Percentiles rank a stretch among this genome's conserved stretches.
Conservation (phyloP, 768 basidiomycete genomes). For the Agrocybe pediades region DNA sequence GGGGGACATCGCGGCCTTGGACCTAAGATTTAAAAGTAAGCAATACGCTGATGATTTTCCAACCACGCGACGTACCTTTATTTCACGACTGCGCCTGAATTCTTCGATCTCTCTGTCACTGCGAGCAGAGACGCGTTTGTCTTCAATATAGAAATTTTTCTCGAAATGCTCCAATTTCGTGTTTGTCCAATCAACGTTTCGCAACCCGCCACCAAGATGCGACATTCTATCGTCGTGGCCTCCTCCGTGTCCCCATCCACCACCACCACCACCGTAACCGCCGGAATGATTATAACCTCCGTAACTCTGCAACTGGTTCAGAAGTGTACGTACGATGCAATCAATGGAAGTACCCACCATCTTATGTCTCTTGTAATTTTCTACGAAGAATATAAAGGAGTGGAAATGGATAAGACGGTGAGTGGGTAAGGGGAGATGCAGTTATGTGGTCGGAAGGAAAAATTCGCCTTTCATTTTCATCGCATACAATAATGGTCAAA, state of each 20-base stretch:
- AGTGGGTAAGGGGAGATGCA: slow-evolving; percentile 4
- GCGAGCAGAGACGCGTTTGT: slow-evolving; percentile 76
- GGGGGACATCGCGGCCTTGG: slow-evolving; percentile 85
- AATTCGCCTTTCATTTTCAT: slow-evolving; percentile 6
- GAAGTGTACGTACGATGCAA: background rate
- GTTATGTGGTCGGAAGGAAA: background rate
- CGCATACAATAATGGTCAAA: slow-evolving; percentile 12
- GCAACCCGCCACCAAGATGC: slow-evolving; percentile 79
- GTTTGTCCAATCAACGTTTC: slow-evolving; percentile 81
- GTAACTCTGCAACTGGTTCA: slow-evolving; percentile 37
- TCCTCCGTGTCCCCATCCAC: slow-evolving; percentile 57
- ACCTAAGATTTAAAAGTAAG: slow-evolving; percentile 47
- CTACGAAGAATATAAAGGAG: slow-evolving; percentile 6
- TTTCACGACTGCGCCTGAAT: slow-evolving; percentile 82
- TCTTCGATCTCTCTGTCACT: slow-evolving; percentile 88
- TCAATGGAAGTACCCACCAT: slow-evolving; percentile 6
- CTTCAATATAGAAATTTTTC: slow-evolving; percentile 97
- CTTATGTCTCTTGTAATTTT: slow-evolving; percentile 7
- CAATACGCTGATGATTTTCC: background rate
- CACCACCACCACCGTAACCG: slow-evolving; percentile 46
- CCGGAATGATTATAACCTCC: slow-evolving; percentile 44
- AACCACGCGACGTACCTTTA: slow-evolving; percentile 57
- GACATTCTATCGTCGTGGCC: slow-evolving; percentile 73
- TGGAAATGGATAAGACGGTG: slow-evolving; percentile 1
- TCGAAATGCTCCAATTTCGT: slow-evolving; percentile 84